Evolutionary conservation across 2,329 filamentous ascomycete species (phyloP).

Genomic region (Diaporthe vaccinii): DNA sequence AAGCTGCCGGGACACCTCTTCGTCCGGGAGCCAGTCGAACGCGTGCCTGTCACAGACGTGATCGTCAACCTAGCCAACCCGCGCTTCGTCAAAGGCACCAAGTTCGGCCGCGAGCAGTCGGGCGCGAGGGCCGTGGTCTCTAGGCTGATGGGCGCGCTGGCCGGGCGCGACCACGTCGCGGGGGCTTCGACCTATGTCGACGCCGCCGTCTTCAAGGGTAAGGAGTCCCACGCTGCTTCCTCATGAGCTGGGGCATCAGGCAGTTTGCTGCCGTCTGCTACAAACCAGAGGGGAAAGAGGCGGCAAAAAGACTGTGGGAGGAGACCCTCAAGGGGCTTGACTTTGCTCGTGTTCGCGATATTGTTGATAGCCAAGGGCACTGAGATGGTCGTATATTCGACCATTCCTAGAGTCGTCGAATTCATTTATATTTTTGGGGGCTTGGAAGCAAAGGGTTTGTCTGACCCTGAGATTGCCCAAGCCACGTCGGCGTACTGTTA

Average conservation of each 20-base stretch:
- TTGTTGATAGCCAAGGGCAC: not conserved
- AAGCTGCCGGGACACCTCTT: constrained; percentile 50
- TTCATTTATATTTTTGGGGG: too few relatives aligned
- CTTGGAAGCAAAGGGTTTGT: not conserved
- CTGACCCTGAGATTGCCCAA: not conserved
- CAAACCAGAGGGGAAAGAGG: not conserved
- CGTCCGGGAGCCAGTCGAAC: constrained; percentile 47
- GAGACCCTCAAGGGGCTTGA: constrained; percentile 39
- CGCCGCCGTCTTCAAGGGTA: constrained; percentile 49
- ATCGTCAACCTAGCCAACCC: constrained; percentile 53
- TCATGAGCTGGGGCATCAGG: constrained; percentile 51
- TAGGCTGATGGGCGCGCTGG: too few relatives aligned
- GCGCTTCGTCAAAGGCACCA: constrained; percentile 49
- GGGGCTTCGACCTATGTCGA: constrained; percentile 53
- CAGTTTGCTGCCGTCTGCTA: constrained; percentile 46
- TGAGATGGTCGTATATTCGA: not conserved
- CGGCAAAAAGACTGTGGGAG: constrained; percentile 36
- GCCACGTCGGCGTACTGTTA: accelerated
- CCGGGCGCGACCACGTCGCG: constrained; percentile 39
- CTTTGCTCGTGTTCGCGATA: constrained; percentile 33
- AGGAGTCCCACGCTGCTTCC: constrained; percentile 52
- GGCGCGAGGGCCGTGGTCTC: not conserved
- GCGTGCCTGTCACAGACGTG: constrained; percentile 46
- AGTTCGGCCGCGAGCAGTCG: constrained; percentile 44
- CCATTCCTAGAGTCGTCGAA: not conserved